A percentile compares a stretch with the other conserved stretches of the same genome.
Conservation (phyloP, 345 rosid species). For the Eucalyptus curtisii region DNA sequence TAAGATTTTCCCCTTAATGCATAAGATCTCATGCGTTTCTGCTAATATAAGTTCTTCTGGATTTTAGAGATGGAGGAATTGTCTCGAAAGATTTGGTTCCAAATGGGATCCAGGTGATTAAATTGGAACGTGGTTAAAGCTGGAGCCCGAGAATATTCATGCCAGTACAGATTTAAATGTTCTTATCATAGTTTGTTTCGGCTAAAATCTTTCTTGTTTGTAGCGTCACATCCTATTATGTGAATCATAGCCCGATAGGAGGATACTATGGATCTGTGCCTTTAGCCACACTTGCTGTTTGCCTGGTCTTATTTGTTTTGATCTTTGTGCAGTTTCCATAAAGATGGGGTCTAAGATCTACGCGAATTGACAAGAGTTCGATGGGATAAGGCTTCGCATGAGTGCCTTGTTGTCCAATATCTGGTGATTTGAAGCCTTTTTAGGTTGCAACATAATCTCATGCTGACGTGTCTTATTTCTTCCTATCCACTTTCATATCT, state of each 20-base stretch:
- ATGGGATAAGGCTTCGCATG: constrained; percentile 95
- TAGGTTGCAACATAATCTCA: neutral
- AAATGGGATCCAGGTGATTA: constrained; percentile 97
- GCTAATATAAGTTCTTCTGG: neutral
- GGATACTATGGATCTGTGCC: constrained; percentile 72
- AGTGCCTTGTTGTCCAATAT: constrained; percentile 85
- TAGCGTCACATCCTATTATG: neutral
- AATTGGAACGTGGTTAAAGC: constrained; percentile 88
- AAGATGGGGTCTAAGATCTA: constrained; percentile 83
- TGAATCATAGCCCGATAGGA: constrained; percentile 23
- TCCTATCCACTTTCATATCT: neutral
- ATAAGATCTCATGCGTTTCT: neutral
- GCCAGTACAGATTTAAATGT: constrained; percentile 89
- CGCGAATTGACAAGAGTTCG: constrained; percentile 75
- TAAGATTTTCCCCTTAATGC: neutral
- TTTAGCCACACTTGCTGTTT: neutral
- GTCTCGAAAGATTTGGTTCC: constrained; percentile 75
- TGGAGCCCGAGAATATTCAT: constrained; percentile 78
- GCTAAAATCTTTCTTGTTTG: neutral
- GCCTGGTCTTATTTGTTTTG: neutral
- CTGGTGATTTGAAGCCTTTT: neutral
- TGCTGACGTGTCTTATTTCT: neutral
- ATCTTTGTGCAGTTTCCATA: neutral
- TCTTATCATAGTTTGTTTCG: constrained; percentile 39
- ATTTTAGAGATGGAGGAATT: constrained; percentile 74